phyloP scores from a whole-genome alignment of 371 early-diverging fungal genomes.

The Massospora cicadina region DNA sequence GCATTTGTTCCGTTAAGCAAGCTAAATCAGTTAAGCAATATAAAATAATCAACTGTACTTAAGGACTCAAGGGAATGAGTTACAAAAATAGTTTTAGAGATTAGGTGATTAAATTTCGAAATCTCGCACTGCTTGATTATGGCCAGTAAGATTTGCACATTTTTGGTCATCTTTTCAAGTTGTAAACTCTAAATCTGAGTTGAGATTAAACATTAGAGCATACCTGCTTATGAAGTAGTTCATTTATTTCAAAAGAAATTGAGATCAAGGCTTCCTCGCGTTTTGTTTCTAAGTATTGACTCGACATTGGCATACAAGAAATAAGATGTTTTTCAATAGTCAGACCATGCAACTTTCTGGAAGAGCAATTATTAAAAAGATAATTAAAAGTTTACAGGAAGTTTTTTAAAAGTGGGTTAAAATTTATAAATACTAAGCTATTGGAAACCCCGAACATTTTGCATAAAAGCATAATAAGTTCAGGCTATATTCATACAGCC shows the following conservation, averaged over 20 bases:
- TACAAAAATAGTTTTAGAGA: not conserved
- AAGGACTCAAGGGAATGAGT: not conserved
- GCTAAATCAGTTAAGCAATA: not conserved
- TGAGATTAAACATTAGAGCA: not conserved
- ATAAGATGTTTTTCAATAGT: not conserved
- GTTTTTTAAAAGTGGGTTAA: not conserved
- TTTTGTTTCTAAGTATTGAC: not conserved
- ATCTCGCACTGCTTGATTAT: not conserved
- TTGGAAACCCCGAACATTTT: not conserved
- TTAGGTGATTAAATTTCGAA: not conserved
- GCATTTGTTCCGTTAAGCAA: not conserved
- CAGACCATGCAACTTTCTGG: not conserved
- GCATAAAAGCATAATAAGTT: not conserved
- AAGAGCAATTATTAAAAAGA: not conserved
- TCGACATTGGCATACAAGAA: not conserved
- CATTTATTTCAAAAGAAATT: not conserved
- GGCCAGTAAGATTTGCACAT: not conserved
- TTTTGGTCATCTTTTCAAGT: not conserved
- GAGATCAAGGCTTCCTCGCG: not conserved
- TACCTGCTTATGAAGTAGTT: not conserved
- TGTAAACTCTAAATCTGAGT: not conserved
- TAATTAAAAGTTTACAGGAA: not conserved
- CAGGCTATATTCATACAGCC: too few species aligned
- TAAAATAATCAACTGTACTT: not conserved
- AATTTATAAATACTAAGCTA: not conserved